Base-by-base conservation (phyloP, 306 rosid species). In the Pyrus pyrifolia region DNA sequence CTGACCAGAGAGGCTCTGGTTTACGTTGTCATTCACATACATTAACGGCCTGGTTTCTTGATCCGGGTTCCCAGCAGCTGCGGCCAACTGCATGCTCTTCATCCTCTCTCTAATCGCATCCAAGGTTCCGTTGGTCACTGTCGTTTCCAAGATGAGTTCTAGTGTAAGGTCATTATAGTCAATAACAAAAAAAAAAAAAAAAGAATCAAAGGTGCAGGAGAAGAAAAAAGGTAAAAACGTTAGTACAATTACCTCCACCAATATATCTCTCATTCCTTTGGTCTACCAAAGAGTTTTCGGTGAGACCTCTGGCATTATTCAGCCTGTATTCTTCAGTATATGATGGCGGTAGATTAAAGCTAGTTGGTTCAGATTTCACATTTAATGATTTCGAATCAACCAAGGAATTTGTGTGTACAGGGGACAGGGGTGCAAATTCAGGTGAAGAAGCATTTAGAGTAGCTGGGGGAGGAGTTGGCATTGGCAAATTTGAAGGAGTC, bases 401-500 rank as follows among this genome's bases (percentile, higher is more conserved):
- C 68, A 96, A 71, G 23, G 98, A 87, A 82, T 93, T 96, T 60
- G 89, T 81, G 87, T 91, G 89, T 73, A 93, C 87, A 80, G 97
- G 97, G 51, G 98, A 96, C 31, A 96, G 91, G 51, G 96, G 89
- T 5, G 93, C 87, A 82, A 91, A 89, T 66, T 96, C 99, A 27
- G 99, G 99, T 6, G 99, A 92, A 73, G 99, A 88, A 69, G 74
- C 66, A 66, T 75, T 88, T 57, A 91, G 80, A 68, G 97, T 82
- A 40, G 96, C 89, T 2, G 99, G 97, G 61, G 99, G 99, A 73
- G 99, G 99, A 66, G 99, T 96, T 7, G 98, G 80, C 91, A 96
- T 70, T 21, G 99, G 99, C 80, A 96, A 60, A 79, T 93, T 93
- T 3, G 99, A 87, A 49, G 98, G 99, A 7, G 99, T 92, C 91